Evolutionary conservation across 768 basidiomycete species (phyloP).

Genomic region (Pleurotus citrinopileatus): DNA sequence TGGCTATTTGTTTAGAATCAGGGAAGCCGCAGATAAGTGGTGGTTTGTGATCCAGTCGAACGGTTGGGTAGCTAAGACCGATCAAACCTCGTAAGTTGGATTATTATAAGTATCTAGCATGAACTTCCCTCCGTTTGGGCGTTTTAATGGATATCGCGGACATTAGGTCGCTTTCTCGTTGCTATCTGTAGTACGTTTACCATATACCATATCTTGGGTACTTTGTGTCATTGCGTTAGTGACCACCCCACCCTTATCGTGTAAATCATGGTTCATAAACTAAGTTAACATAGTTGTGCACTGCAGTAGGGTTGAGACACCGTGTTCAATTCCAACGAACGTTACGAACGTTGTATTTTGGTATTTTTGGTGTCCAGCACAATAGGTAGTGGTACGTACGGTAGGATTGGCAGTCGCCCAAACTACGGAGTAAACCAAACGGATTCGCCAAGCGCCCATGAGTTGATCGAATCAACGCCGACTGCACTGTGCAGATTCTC

Average conservation of each 20-base stretch:
- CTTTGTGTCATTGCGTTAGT: neutral
- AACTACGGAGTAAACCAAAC: too few species aligned
- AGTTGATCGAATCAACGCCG: too few species aligned
- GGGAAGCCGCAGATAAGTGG: conserved; percentile 76
- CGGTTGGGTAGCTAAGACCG: conserved; percentile 36
- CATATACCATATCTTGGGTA: neutral
- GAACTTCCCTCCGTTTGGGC: conserved; percentile 7
- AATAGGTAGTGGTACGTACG: too few species aligned
- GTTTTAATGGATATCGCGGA: neutral
- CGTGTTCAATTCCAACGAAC: too few species aligned
- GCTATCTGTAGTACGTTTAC: neutral
- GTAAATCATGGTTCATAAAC: too few species aligned
- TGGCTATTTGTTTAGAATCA: conserved; percentile 45
- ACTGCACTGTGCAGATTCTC: neutral
- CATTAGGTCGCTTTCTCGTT: neutral
- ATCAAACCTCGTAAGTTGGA: conserved; percentile 20
- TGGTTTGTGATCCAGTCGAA: conserved; percentile 70
- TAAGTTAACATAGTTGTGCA: too few species aligned
- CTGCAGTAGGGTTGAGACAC: too few species aligned
- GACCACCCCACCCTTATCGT: too few species aligned
- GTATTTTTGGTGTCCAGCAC: too few species aligned
- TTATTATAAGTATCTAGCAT: conserved; percentile 13
- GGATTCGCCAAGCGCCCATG: too few species aligned
- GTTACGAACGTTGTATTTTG: too few species aligned
- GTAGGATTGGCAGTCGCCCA: too few species aligned